These are phyloP conservation scores for Pochonia chlamydosporia DNA, from an alignment of 2,329 filamentous ascomycete genomes.

Conservation along the genomic window DNA sequence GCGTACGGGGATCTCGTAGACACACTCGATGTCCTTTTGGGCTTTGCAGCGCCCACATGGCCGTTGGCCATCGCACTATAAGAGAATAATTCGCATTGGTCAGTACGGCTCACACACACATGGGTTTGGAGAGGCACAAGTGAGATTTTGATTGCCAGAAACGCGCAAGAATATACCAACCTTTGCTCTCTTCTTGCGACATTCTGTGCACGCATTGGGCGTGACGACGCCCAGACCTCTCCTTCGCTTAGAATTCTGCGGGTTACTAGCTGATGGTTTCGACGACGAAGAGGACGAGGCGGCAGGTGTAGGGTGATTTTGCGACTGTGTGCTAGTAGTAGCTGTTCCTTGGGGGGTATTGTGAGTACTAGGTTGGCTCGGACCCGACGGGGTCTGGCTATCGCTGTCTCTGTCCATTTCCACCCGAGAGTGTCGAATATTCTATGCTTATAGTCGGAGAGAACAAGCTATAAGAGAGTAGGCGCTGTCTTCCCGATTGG, in stretches of 20 bases:
- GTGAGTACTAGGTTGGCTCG: conserved; percentile 24
- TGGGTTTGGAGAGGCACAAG: background rate
- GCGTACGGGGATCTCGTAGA: conserved; percentile 57
- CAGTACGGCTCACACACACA: background rate
- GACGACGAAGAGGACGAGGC: conserved; percentile 12
- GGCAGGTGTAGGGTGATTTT: conserved; percentile 8
- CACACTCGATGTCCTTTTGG: conserved; percentile 50
- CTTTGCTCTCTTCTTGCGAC: conserved; percentile 57
- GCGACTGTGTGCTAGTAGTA: conserved; percentile 15
- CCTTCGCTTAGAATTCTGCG: conserved; percentile 39
- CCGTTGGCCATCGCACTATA: conserved; percentile 52
- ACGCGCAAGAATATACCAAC: conserved; percentile 25
- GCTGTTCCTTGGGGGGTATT: conserved; percentile 29
- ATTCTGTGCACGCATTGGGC: conserved; percentile 56
- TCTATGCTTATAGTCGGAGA: background rate
- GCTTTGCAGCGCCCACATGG: conserved; percentile 50
- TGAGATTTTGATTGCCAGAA: background rate
- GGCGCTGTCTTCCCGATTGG: too few species aligned
- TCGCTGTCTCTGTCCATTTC: conserved; percentile 27
- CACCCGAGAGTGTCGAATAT: background rate
- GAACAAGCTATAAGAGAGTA: too few species aligned
- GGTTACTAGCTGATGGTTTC: conserved; percentile 22
- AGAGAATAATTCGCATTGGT: background rate
- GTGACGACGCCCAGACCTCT: conserved; percentile 52
- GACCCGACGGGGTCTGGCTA: conserved; percentile 21